Percentiles rank a stretch among this genome's conserved stretches.
These are phyloP conservation scores for Corchorus capsularis DNA, from an alignment of 345 rosid genomes.

Conservation along the genomic window DNA sequence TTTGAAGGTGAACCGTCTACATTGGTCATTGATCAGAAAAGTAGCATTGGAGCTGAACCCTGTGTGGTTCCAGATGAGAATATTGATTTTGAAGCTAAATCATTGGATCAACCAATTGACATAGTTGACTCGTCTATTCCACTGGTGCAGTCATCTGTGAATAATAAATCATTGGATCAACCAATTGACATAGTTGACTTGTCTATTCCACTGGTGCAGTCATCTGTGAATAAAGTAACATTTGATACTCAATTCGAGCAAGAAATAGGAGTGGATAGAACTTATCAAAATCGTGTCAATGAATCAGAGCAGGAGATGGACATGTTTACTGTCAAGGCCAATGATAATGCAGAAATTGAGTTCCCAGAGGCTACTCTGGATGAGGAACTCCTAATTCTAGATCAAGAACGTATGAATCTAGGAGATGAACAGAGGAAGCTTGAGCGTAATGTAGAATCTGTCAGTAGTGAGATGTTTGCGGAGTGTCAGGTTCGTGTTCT, in stretches of 20 bases:
- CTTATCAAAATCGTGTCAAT: slow-evolving; percentile 18
- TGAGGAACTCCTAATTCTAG: slow-evolving; percentile 67
- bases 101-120: slow-evolving; percentile 28
- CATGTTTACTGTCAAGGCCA: slow-evolving; percentile 28
- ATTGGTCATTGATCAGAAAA: slow-evolving; percentile 27
- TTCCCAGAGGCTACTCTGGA: slow-evolving; percentile 58
- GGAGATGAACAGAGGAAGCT: slow-evolving; percentile 86
- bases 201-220: slow-evolving; percentile 27
- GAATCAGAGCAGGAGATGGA: slow-evolving; percentile 23
- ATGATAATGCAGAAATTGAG: slow-evolving; percentile 34
- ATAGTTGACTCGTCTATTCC: slow-evolving; percentile 30
- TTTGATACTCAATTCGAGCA: slow-evolving; percentile 32
- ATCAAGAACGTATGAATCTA: slow-evolving; percentile 56
- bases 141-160: slow-evolving; percentile 22
- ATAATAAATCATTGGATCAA: slow-evolving; percentile 1
- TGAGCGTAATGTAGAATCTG: slow-evolving; percentile 93
- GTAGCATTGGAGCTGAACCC: slow-evolving; percentile 30
- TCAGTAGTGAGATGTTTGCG: slow-evolving; percentile 89
- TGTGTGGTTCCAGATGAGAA: slow-evolving; percentile 28
- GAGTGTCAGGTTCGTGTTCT: slow-evolving; percentile 77
- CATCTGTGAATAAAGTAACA: slow-evolving; percentile 26
- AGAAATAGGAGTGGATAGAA: slow-evolving; percentile 34
- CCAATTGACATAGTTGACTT: slow-evolving; percentile 16
- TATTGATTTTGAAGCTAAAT: slow-evolving; percentile 25
- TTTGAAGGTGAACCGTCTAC: slow-evolving; percentile 16